Evolutionary conservation across 805 yeast genomes (phyloP).

Genomic region (Ogataea polymorpha): DNA sequence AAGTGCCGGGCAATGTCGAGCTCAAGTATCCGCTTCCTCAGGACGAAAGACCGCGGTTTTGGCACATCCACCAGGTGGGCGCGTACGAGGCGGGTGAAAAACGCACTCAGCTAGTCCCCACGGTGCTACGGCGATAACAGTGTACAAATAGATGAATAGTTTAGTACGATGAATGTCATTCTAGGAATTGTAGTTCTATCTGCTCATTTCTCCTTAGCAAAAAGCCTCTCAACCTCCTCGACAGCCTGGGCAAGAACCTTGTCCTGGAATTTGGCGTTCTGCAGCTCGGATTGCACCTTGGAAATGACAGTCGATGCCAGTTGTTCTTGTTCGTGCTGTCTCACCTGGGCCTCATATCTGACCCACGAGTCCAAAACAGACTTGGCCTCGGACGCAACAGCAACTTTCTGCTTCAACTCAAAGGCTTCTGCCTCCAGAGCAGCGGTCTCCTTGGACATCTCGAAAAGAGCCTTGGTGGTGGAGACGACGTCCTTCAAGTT

Average conservation of each 20-base stretch:
- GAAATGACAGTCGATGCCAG: slow-evolving; percentile 81
- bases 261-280: slow-evolving; percentile 90
- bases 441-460: slow-evolving; percentile 94
- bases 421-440: slow-evolving; percentile 91
- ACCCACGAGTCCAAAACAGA: slow-evolving; percentile 98
- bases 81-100: slow-evolving; percentile 15
- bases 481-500: slow-evolving; percentile 88
- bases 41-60: slow-evolving; percentile 45
- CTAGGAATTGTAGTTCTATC: slow-evolving; percentile 1
- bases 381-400: slow-evolving; percentile 86
- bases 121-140: slow-evolving; percentile 12
- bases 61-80: slow-evolving; percentile 33
- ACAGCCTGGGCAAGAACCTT: slow-evolving; percentile 87
- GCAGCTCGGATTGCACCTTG: slow-evolving; percentile 81
- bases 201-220: slow-evolving; percentile 37
- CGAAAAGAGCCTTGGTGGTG: slow-evolving; percentile 88
- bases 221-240: slow-evolving; percentile 85
- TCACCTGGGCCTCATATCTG: slow-evolving; percentile 93
- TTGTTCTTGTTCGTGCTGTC: slow-evolving; percentile 94
- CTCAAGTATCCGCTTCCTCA: slow-evolving; percentile 33
- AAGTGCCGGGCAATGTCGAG: slow-evolving; percentile 7
- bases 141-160: slow-evolving; percentile 2
- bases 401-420: slow-evolving; percentile 88
- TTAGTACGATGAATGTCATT: slow-evolving; percentile 4
- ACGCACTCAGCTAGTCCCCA: slow-evolving; percentile 18